A percentile compares a stretch with the other conserved stretches of the same genome.
Evolutionary conservation across 345 rosid species (phyloP).

Genomic region (Rubroshorea leprosula): DNA sequence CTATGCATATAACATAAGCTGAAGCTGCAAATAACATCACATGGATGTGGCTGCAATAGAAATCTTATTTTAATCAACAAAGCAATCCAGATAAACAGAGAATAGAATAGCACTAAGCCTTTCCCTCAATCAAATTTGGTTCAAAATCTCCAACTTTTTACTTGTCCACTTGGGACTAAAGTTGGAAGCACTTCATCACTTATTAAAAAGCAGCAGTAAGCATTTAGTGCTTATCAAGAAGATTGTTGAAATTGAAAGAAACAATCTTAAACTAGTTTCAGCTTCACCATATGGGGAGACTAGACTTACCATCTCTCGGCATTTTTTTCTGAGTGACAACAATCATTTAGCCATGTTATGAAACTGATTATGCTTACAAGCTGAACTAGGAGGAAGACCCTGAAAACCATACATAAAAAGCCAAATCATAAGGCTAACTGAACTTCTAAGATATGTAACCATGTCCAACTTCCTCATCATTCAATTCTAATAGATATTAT

Average conservation of each 20-base stretch:
- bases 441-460: conserved; percentile 10
- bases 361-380: conserved; percentile 87
- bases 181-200: no score
- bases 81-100: background rate
- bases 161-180: no score
- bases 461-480: conserved; percentile 10
- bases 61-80: background rate
- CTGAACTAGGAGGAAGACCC: conserved; percentile 93
- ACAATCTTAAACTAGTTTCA: background rate
- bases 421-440: conserved; percentile 2
- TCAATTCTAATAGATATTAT: conserved; percentile 19
- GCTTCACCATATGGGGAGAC: background rate
- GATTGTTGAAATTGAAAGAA: no score
- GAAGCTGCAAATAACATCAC: no score
- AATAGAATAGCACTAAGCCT: no score
- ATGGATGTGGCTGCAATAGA: conserved; percentile 63
- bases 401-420: conserved; percentile 25
- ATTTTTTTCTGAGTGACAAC: conserved; percentile 57
- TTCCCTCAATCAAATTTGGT: no score
- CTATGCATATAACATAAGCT: no score
- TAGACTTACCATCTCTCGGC: conserved; percentile 68
- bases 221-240: no score
- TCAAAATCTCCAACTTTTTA: no score
- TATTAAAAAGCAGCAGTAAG: no score
- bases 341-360: conserved; percentile 76